Percentiles rank a stretch among this genome's conserved stretches.
These are phyloP conservation scores for Lasiosphaeria miniovina DNA, from an alignment of 495 filamentous ascomycete species.

Conservation along the genomic window DNA sequence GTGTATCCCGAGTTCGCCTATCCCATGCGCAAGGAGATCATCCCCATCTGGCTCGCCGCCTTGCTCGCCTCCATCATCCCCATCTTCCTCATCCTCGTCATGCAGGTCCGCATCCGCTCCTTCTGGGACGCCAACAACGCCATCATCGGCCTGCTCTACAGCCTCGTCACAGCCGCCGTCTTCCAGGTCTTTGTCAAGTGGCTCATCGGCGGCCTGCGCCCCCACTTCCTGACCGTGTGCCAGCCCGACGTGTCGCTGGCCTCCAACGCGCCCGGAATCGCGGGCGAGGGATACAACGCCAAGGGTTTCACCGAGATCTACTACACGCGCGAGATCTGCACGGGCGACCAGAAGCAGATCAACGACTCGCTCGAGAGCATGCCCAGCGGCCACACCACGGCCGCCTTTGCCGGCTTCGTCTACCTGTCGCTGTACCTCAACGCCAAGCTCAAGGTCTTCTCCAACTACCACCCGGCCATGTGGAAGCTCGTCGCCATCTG, in stretches of 20 bases:
- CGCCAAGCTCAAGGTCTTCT: conserved; percentile 60
- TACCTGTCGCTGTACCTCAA: conserved; percentile 63
- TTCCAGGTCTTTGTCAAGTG: conserved; percentile 58
- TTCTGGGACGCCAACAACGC: conserved; percentile 69
- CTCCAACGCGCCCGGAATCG: conserved; percentile 24
- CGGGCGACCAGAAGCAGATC: conserved; percentile 40
- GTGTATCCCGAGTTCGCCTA: conserved; percentile 62
- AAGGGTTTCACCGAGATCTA: conserved; percentile 41
- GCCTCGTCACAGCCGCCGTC: conserved; percentile 54
- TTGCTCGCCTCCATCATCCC: conserved; percentile 54
- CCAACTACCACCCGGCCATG: conserved; percentile 58
- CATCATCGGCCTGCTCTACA: conserved; percentile 57
- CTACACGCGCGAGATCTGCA: conserved; percentile 50
- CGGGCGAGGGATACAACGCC: conserved; percentile 21
- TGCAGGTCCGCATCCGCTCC: conserved; percentile 58
- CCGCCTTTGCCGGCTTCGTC: conserved; percentile 56
- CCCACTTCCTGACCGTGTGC: conserved; percentile 58
- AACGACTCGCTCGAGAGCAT: conserved; percentile 56
- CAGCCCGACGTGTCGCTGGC: conserved; percentile 46
- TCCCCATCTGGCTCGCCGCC: conserved; percentile 59
- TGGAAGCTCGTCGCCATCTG: conserved; percentile 61
- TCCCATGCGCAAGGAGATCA: conserved; percentile 58
- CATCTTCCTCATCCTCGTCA: conserved; percentile 53
- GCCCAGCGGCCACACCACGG: conserved; percentile 58
- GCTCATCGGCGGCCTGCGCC: conserved; percentile 53